Evolutionary conservation across 257 asterid species (phyloP).

Genomic region (Datura wrightii): DNA sequence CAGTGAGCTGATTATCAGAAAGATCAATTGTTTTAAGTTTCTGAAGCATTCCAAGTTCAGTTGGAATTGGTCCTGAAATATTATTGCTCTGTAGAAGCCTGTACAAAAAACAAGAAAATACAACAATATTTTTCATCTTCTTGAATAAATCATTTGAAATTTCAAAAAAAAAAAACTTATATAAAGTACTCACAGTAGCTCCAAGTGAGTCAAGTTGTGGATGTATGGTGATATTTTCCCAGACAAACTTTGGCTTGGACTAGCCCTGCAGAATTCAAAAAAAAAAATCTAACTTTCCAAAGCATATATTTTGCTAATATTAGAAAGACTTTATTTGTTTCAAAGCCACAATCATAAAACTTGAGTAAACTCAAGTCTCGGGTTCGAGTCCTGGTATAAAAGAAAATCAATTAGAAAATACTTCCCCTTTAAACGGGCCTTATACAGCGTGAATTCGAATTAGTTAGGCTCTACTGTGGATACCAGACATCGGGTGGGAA

Average conservation of each 20-base stretch:
- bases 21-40: slow-evolving; percentile 77
- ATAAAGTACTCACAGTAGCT: slow-evolving; percentile 64
- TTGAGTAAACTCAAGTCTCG: neutral
- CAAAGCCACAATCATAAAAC: neutral
- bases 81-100: slow-evolving; percentile 85
- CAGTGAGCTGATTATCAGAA: slow-evolving; percentile 69
- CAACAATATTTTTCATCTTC: neutral
- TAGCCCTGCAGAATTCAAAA: slow-evolving; percentile 60
- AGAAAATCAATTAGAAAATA: neutral
- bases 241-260: slow-evolving; percentile 83
- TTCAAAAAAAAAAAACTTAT: neutral
- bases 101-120: slow-evolving; percentile 21
- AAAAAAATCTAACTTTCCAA: slow-evolving; percentile 17
- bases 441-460: too few relatives aligned
- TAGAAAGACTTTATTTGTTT: neutral
- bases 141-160: neutral
- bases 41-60: slow-evolving; percentile 72
- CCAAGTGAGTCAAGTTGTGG: slow-evolving; percentile 78
- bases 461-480: neutral
- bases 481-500: neutral
- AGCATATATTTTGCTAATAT: neutral
- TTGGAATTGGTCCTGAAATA: slow-evolving; percentile 74
- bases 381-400: neutral
- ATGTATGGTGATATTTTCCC: slow-evolving; percentile 78
- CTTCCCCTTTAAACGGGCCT: neutral